Conservation (phyloP, 2,329 filamentous ascomycete genomes). For the Trichothecium roseum region DNA sequence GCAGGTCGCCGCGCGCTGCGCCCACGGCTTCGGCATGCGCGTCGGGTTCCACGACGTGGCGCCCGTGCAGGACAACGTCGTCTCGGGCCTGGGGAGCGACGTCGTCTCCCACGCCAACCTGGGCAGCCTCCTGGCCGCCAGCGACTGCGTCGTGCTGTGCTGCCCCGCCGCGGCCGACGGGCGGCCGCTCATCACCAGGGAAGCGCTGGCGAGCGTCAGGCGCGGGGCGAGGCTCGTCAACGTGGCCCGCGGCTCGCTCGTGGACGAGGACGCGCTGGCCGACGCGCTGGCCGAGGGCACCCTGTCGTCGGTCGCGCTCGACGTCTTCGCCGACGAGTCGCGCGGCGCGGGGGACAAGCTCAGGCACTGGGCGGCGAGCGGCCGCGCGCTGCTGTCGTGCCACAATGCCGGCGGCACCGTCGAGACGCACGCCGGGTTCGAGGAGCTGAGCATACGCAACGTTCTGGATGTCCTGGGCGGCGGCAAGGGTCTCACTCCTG, state of each 20-base stretch:
- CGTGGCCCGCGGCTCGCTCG: constrained; percentile 51
- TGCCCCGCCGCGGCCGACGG: constrained; percentile 39
- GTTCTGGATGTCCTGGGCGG: constrained; percentile 47
- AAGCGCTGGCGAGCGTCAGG: constrained; percentile 35
- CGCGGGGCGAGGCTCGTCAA: constrained; percentile 51
- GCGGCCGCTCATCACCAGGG: constrained; percentile 30
- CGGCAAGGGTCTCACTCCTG: constrained; percentile 44
- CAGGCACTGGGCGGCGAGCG: constrained; percentile 22
- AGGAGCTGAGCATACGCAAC: constrained; percentile 57
- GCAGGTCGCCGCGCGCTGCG: constrained; percentile 43
- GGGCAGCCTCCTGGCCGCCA: constrained; percentile 35
- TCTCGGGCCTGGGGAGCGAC: constrained; percentile 18
- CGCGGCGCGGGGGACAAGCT: constrained; percentile 37
- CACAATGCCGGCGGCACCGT: constrained; percentile 59
- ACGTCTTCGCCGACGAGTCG: constrained; percentile 55
- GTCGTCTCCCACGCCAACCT: constrained; percentile 42
- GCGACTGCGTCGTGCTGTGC: constrained; percentile 54
- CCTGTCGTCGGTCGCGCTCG: constrained; percentile 45
- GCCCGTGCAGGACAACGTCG: constrained; percentile 33
- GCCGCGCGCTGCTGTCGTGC: constrained; percentile 49
- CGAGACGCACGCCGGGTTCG: constrained; percentile 56
- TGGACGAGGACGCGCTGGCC: constrained; percentile 54
- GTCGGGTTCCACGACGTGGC: constrained; percentile 53
- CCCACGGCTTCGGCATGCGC: constrained; percentile 52
- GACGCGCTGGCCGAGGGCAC: constrained; percentile 43